These are phyloP conservation scores for Lipomyces yamadae DNA, from an alignment of 805 yeast species.

Conservation along the genomic window DNA sequence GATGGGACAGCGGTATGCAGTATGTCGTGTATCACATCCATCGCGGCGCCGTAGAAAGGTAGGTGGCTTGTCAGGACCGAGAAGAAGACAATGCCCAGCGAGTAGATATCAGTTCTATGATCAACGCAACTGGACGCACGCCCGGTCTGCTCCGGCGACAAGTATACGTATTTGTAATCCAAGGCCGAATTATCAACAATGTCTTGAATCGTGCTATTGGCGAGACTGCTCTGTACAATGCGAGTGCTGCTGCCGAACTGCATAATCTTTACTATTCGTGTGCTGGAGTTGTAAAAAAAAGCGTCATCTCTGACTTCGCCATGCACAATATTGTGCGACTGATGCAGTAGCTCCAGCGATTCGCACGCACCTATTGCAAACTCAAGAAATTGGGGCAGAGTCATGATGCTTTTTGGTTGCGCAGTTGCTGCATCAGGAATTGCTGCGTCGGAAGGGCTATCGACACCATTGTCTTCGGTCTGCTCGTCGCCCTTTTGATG, in stretches of 20 bases:
- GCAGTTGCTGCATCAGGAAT: slow-evolving; percentile 13
- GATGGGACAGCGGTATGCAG: slow-evolving; percentile 36
- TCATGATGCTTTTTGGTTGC: slow-evolving; percentile 17
- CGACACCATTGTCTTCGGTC: neutral
- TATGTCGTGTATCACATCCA: slow-evolving; percentile 32
- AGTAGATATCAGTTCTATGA: slow-evolving; percentile 39
- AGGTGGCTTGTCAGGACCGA: slow-evolving; percentile 30
- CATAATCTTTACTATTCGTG: slow-evolving; percentile 31
- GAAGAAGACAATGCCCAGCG: slow-evolving; percentile 37
- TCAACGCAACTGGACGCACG: slow-evolving; percentile 33
- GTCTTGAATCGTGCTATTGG: slow-evolving; percentile 14
- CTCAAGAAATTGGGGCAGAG: slow-evolving; percentile 35
- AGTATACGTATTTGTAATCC: slow-evolving; percentile 23
- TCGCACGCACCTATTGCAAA: slow-evolving; percentile 38
- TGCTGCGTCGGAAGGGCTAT: neutral
- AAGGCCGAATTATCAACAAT: slow-evolving; percentile 22
- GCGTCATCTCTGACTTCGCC: slow-evolving; percentile 39
- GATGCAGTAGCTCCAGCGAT: slow-evolving; percentile 35
- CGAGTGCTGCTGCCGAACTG: slow-evolving; percentile 34
- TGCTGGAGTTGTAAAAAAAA: slow-evolving; percentile 29
- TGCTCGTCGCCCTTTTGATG: slow-evolving; percentile 6
- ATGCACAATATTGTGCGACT: slow-evolving; percentile 35
- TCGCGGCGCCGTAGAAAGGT: slow-evolving; percentile 37
- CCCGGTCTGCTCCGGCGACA: slow-evolving; percentile 40
- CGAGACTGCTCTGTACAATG: slow-evolving; percentile 12